A percentile compares a stretch with the other conserved stretches of the same genome.
phyloP scores from a whole-genome alignment of 73 alveolate genomes.

The Blepharisma japonicum region DNA sequence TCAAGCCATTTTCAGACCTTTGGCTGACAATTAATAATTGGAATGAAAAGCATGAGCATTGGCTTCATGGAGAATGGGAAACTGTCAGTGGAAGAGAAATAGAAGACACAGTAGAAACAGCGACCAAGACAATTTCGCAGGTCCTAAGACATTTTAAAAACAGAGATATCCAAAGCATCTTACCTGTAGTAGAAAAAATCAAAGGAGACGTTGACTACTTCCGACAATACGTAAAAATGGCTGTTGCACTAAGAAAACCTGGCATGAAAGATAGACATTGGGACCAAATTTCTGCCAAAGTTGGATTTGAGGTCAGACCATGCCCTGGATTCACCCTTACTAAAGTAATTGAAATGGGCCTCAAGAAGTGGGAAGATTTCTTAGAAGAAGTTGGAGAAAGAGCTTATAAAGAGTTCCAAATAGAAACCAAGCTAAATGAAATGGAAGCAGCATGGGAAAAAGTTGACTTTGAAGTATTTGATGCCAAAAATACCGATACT shows the following conservation, averaged over 20 bases:
- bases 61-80: constrained; percentile 87
- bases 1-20: constrained; percentile 77
- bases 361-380: constrained; percentile 86
- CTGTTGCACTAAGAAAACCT: constrained; percentile 94
- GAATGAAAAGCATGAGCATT: constrained; percentile 60
- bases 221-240: constrained; percentile 94
- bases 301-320: constrained; percentile 97
- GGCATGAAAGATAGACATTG: constrained; percentile 99
- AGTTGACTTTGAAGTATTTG: constrained; percentile 63
- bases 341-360: constrained; percentile 88
- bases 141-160: constrained; percentile 74
- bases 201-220: constrained; percentile 92
- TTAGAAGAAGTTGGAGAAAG: constrained; percentile 98
- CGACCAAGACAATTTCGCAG: constrained; percentile 60
- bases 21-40: constrained; percentile 85
- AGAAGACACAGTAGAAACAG: constrained; percentile 73
- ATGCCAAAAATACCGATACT: constrained; percentile 72
- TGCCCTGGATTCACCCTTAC: constrained; percentile 94
- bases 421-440: constrained; percentile 67
- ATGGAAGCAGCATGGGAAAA: constrained; percentile 84
- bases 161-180: constrained; percentile 71
- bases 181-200: constrained; percentile 83
- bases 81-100: constrained; percentile 71
- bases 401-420: constrained; percentile 82
- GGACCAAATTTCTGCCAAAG: constrained; percentile 92